phyloP scores from a whole-genome alignment of 2,329 filamentous ascomycete species.

The Penicillium sp. region DNA sequence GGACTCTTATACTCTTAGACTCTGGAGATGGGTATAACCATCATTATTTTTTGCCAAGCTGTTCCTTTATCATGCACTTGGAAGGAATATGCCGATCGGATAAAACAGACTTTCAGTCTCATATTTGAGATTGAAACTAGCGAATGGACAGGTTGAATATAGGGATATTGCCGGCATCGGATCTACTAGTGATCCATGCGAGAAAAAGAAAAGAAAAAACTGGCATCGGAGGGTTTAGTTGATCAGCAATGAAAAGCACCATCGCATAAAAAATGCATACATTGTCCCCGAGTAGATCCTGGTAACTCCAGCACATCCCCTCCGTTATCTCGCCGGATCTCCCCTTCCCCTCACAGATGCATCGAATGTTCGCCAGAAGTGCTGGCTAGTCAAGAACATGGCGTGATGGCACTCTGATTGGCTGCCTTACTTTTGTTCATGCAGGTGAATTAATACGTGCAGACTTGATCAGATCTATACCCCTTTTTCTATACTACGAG shows the following conservation, averaged over 20 bases:
- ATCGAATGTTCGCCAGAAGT: constrained; percentile 7
- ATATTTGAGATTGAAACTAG: not conserved
- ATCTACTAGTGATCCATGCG: not conserved
- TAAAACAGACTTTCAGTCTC: not conserved
- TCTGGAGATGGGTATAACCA: not conserved
- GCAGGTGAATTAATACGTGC: not conserved
- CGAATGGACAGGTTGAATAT: not conserved
- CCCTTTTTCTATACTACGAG: not conserved
- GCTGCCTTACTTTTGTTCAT: constrained; percentile 1
- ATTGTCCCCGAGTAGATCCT: not conserved
- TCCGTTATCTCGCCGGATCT: not conserved
- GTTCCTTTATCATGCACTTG: not conserved
- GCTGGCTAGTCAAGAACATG: not conserved
- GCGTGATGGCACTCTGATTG: not conserved
- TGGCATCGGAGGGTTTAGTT: not conserved
- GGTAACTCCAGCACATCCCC: not conserved
- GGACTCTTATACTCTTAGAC: not conserved
- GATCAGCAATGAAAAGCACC: no score
- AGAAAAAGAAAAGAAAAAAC: not conserved
- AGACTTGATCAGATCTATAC: constrained; percentile 3
- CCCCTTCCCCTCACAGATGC: constrained; percentile 2
- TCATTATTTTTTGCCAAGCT: not conserved
- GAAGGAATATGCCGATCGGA: not conserved
- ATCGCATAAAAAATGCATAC: not conserved
- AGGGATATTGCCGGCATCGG: not conserved